Evolutionary conservation across 108 stramenopile species (phyloP).

Genomic region (Schizochytrium sp.): DNA sequence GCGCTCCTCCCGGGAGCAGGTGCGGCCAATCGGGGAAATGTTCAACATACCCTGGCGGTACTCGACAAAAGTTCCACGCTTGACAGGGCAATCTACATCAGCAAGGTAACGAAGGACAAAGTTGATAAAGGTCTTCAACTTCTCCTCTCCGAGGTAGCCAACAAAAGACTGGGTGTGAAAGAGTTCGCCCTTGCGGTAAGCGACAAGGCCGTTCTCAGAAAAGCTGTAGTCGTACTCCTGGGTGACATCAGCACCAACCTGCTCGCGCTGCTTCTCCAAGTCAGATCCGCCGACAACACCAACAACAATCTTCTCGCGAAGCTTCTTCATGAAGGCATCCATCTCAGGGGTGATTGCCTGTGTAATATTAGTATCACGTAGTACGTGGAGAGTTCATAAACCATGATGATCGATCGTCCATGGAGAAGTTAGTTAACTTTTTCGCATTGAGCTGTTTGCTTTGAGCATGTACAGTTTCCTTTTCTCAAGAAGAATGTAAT

Average conservation of each 20-base stretch:
- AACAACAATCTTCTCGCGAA: conserved; percentile 90
- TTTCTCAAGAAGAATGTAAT: too few relatives aligned
- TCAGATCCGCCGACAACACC: conserved; percentile 99
- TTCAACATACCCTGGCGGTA: conserved; percentile 99
- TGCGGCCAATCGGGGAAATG: conserved; percentile 96
- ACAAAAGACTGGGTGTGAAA: conserved; percentile 65
- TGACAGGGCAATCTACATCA: conserved; percentile 63
- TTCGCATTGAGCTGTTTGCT: background rate
- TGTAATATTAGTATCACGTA: conserved; percentile 70
- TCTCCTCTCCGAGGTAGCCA: conserved; percentile 92
- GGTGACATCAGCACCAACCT: conserved; percentile 90
- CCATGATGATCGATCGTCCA: background rate
- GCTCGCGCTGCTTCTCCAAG: conserved; percentile 97
- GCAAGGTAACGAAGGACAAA: conserved; percentile 83
- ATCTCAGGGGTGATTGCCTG: conserved; percentile 83
- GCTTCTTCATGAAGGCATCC: conserved; percentile 86
- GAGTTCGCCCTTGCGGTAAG: conserved; percentile 85
- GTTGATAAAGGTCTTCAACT: conserved; percentile 94
- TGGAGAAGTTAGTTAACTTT: background rate
- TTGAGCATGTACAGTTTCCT: background rate
- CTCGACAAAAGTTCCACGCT: conserved; percentile 98
- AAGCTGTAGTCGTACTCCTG: conserved; percentile 95
- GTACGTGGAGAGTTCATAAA: background rate
- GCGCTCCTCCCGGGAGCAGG: conserved; percentile 97
- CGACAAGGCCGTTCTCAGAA: conserved; percentile 98